Evolutionary conservation across 345 rosid species (phyloP).

Genomic region (Anacardium occidentale): DNA sequence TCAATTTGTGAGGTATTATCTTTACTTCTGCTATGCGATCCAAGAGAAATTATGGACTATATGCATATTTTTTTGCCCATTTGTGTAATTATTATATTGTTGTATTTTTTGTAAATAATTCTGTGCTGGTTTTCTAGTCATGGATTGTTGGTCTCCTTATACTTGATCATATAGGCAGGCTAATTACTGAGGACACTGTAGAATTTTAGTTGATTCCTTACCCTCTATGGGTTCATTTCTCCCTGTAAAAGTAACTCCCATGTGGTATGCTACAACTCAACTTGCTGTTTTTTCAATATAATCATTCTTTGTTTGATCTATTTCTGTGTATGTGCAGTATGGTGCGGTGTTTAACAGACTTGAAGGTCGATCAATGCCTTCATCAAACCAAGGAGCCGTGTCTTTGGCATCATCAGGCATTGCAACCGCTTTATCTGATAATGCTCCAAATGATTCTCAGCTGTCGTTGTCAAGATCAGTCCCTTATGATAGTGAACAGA

Average conservation of each 20-base stretch:
- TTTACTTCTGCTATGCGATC: neutral
- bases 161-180: neutral
- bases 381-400: constrained; percentile 40
- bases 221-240: neutral
- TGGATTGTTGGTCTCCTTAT: neutral
- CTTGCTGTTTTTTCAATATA: neutral
- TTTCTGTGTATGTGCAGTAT: constrained; percentile 41
- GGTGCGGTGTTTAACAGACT: constrained; percentile 44
- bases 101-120: neutral
- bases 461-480: constrained; percentile 38
- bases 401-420: constrained; percentile 38
- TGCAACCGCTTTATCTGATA: constrained; percentile 31
- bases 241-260: neutral
- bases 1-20: neutral
- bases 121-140: neutral
- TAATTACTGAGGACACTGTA: neutral
- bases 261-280: neutral
- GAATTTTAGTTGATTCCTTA: neutral
- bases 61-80: neutral
- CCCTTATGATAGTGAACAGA: constrained; percentile 54
- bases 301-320: constrained; percentile 17
- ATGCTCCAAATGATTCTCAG: constrained; percentile 40
- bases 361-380: constrained; percentile 37
- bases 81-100: neutral
- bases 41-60: neutral